Evolutionary conservation across 805 yeast species (phyloP), one percentile per base, ranked within the genome.

Genomic region (Starmera dryadoides): DNA sequence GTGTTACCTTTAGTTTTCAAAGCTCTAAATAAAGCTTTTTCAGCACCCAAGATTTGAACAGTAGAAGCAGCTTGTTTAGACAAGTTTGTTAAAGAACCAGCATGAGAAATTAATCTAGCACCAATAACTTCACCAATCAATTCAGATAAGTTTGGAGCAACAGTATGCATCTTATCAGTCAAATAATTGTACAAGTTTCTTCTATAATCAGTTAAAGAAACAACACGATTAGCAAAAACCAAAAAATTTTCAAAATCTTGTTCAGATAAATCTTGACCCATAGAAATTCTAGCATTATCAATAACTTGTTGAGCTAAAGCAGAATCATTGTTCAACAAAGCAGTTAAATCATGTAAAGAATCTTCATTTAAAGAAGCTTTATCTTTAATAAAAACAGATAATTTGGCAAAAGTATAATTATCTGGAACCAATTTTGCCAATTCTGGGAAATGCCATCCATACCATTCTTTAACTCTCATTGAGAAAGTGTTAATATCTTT

Each of bases 381-480:
- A 71, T 93, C 95, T 67, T 79, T 77, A 62, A 93, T 86, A 67
- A 75, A 73, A 46, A 87, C 68, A 45, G 87, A 86, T 47, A 91
- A 75, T 62, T 75, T 79, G 52, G 97, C 96, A 81, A 93, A 93
- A 44, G 96, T 89, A 74, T 93, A 93, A 66, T 93, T 84, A 63
- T 93, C 98, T 71, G 94, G 94, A 70, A 93, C 98, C 58, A 93
- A 80, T 69, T 93, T 96, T 62, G 94, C 98, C 58, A 93, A 77
- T 53, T 91, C 74, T 37, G 98, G 97, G 71, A 93, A 93, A 68
- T 93, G 98, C 98, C 98, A 93, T 50, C 98, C 98, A 69, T 93
- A 93, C 98, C 98, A 93, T 71, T 93, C 98, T 71, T 91, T 93
- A 69, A 91, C 79, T 72, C 98, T 81, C 98, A 93, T 93, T 51